Evolutionary conservation across 1,284 basidiomycete genomes (phyloP).

Genomic region (Fomitopsis betulina): DNA sequence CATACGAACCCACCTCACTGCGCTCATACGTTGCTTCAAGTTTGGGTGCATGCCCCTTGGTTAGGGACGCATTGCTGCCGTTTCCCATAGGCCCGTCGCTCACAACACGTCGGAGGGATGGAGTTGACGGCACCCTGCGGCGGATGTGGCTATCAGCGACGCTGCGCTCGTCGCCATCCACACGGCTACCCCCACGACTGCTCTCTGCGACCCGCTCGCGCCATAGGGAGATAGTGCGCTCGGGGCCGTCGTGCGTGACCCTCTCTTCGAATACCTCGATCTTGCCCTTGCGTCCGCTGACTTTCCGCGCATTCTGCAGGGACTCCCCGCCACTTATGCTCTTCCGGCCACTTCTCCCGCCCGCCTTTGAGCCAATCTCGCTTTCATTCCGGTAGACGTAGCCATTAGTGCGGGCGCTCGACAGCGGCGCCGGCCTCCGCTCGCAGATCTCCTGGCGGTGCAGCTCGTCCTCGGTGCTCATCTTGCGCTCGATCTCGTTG

Average conservation of each 20-base stretch:
- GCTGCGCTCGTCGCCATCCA: slow-evolving; percentile 13
- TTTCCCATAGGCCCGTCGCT: slow-evolving; percentile 13
- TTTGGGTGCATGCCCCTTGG: slow-evolving; percentile 6
- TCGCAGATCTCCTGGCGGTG: slow-evolving; percentile 2
- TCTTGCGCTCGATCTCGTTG: slow-evolving; percentile 42
- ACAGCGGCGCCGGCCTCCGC: neutral
- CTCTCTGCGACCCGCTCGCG: slow-evolving; percentile 32
- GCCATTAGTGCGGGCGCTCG: slow-evolving; percentile 6
- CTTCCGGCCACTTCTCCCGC: neutral
- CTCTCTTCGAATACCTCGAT: slow-evolving; percentile 30
- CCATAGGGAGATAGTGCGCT: slow-evolving; percentile 34
- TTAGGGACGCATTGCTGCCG: slow-evolving; percentile 4
- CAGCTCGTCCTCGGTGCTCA: slow-evolving; percentile 30
- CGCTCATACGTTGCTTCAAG: slow-evolving; percentile 22
- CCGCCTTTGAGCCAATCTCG: neutral
- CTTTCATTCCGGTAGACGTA: slow-evolving; percentile 2
- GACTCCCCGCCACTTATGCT: slow-evolving; percentile 5
- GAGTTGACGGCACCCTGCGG: slow-evolving; percentile 19
- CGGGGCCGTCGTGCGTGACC: slow-evolving; percentile 31
- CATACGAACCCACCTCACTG: slow-evolving; percentile 22
- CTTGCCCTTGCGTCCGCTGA: slow-evolving; percentile 21
- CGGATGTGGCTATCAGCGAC: slow-evolving; percentile 19
- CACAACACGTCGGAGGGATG: slow-evolving; percentile 16
- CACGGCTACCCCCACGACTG: slow-evolving; percentile 11
- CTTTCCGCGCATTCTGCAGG: slow-evolving; percentile 21